Evolutionary conservation across 2,329 filamentous ascomycete species (phyloP), one percentile per base, ranked within the genome.

Genomic region (Trichothecium roseum): DNA sequence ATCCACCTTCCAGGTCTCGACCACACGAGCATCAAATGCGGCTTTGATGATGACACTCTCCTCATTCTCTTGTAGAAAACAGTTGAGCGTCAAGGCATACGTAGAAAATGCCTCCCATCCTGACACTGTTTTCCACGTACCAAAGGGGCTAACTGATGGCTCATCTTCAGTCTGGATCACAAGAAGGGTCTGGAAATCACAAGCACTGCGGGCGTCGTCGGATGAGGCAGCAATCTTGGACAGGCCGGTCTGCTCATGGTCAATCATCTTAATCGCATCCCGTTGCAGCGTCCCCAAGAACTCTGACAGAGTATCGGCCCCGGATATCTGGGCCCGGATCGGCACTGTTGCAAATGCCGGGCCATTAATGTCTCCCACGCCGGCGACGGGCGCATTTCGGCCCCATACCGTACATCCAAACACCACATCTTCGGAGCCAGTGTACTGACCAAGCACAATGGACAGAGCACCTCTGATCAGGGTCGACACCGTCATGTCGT

Each of bases 251-350:
- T 47, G 43, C 30, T 48, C 39, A 26, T 37, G 40, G 1, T 35
- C 30, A 3, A 46, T 40, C 38, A 45, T 42, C 6, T 31, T 29
- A 7, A 32, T 30, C 4, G 38, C 20, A 22, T 47, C 37, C 13
- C 36, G 18, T 26, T 50, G 45, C 18, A n/a, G 7, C 6, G 8
- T 20, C 16, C 31, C 27, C 13, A 75, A 50, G 37, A 63, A 69
- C 17, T 64, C 49, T 0, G 45, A 40, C 8, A 64, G 48, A 1
- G 51, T 45, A 28, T 38, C 30, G 5, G 26, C 16, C 7, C 13
- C 15, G 69, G 53, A 48, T 14, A 45, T 15, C 1, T 17, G 22
- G 5, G 48, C 26, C 1, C 42, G 36, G n/a, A 49, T 18, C 4
- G 48, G 48, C 0, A 51, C 38, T 2, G 44, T 47, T 13, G 45